These are phyloP conservation scores for Parascedosporium putredinis DNA, from an alignment of 2,329 filamentous ascomycete genomes.

Conservation along the genomic window DNA sequence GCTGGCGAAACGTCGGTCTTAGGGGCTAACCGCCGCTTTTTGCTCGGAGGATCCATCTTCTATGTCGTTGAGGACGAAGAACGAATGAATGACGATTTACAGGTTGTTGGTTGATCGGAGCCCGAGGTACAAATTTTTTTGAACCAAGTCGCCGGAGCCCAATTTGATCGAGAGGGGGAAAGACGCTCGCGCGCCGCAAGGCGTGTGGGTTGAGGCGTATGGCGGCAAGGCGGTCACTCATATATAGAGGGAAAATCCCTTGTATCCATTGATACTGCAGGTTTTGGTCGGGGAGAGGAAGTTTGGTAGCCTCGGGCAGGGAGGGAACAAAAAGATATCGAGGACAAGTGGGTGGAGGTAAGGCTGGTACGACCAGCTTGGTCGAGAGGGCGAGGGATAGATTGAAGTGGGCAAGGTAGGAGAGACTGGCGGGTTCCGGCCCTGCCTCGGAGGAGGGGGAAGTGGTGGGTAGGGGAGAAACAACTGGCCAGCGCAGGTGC, in stretches of 20 bases:
- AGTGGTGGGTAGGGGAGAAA: neutral
- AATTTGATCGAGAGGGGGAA: too few species aligned
- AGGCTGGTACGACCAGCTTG: conserved; percentile 4
- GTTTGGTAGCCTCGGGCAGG: neutral
- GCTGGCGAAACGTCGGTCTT: conserved; percentile 18
- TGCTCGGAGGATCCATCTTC: conserved; percentile 31
- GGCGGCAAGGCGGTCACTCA: neutral
- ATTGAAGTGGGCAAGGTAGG: neutral
- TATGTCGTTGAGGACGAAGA: neutral
- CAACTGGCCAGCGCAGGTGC: too few species aligned
- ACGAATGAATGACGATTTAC: neutral
- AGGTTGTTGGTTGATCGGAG: neutral
- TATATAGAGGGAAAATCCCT: neutral
- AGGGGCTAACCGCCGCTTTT: conserved; percentile 33
- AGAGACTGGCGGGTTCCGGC: neutral
- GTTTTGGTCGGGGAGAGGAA: neutral
- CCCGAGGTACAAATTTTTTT: neutral
- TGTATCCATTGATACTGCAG: neutral
- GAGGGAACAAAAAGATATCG: neutral
- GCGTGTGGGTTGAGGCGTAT: too few species aligned
- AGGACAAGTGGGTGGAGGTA: neutral
- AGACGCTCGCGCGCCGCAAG: too few species aligned
- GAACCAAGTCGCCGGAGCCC: too few species aligned
- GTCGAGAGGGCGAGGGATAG: neutral
- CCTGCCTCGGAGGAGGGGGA: neutral